Percentiles rank a stretch among this genome's conserved stretches.
These are phyloP conservation scores for Bondarzewia mesenterica DNA, from an alignment of 1,284 basidiomycete genomes.

Conservation along the genomic window DNA sequence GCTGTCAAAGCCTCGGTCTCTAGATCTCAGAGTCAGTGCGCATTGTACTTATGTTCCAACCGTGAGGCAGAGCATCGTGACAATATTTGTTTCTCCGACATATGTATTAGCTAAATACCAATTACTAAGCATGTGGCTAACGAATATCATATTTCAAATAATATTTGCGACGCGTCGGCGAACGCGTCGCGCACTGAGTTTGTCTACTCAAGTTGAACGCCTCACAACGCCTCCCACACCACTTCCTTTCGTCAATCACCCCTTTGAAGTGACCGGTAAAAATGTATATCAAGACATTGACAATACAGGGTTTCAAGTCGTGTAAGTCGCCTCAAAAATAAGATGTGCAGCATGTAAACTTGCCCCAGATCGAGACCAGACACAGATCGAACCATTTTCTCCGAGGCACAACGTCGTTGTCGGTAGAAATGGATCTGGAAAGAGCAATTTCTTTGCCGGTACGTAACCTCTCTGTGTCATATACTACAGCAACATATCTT, in stretches of 20 bases:
- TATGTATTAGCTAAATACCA: too few relatives aligned
- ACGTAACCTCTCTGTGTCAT: constrained; percentile 14
- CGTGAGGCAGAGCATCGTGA: too few relatives aligned
- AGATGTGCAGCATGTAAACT: not conserved
- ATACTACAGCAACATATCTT: not conserved
- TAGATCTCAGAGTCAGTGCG: too few relatives aligned
- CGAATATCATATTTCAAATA: too few relatives aligned
- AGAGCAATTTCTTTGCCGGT: constrained; percentile 96
- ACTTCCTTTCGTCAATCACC: not conserved
- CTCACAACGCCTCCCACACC: not conserved
- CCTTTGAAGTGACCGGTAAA: not conserved
- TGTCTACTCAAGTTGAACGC: too few relatives aligned
- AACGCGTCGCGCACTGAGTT: not conserved
- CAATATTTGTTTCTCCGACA: too few relatives aligned
- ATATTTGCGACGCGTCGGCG: not conserved
- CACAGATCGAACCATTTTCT: constrained; percentile 76
- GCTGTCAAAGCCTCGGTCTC: too few relatives aligned
- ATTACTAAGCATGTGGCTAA: too few relatives aligned
- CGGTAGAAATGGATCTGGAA: constrained; percentile 91
- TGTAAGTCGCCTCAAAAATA: constrained; percentile 38
- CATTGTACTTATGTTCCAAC: too few relatives aligned
- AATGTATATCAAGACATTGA: constrained; percentile 88
- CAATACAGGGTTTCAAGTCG: constrained; percentile 96
- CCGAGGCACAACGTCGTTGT: constrained; percentile 91
- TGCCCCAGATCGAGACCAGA: constrained; percentile 60